A percentile compares a stretch with the other conserved stretches of the same genome.
phyloP scores from a whole-genome alignment of 352 stramenopile genomes.

The Peronospora tabacina region DNA sequence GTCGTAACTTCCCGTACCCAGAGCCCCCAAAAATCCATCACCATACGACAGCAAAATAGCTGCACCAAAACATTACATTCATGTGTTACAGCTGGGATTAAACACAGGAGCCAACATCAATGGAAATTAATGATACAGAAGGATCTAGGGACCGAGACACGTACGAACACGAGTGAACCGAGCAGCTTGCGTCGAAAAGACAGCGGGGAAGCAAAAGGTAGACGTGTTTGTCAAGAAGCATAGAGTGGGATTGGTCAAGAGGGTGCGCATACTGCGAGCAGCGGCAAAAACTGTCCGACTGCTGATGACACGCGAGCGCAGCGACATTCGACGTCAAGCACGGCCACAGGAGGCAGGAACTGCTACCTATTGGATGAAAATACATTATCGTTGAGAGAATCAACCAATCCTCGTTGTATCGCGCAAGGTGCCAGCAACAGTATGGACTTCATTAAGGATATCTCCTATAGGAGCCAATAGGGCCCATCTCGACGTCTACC shows the following conservation, averaged over 20 bases:
- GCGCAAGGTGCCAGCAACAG: no score
- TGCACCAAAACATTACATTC: conserved; percentile 9
- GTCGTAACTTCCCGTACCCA: conserved; percentile 64
- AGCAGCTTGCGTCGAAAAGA: conserved; percentile 19
- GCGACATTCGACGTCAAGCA: conserved; percentile 10
- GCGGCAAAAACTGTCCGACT: conserved; percentile 9
- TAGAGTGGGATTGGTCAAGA: neutral
- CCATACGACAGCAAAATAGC: conserved; percentile 65
- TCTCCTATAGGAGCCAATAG: conserved; percentile 1
- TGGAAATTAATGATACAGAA: neutral
- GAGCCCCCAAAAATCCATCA: conserved; percentile 64
- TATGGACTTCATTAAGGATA: no score
- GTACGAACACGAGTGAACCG: conserved; percentile 18
- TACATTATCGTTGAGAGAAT: neutral
- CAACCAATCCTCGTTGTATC: conserved; percentile 4
- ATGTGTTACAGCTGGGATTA: neutral
- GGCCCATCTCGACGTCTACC: conserved; percentile 6
- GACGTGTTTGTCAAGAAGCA: neutral
- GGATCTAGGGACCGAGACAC: conserved; percentile 1
- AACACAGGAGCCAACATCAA: neutral
- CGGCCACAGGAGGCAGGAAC: conserved; percentile 1
- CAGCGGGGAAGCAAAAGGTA: conserved; percentile 4
- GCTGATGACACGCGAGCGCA: conserved; percentile 16
- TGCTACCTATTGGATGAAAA: conserved; percentile 12
- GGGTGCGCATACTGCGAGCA: conserved; percentile 19